phyloP scores from a whole-genome alignment of 2,329 filamentous ascomycete genomes.

The Alternaria brassicicola region DNA sequence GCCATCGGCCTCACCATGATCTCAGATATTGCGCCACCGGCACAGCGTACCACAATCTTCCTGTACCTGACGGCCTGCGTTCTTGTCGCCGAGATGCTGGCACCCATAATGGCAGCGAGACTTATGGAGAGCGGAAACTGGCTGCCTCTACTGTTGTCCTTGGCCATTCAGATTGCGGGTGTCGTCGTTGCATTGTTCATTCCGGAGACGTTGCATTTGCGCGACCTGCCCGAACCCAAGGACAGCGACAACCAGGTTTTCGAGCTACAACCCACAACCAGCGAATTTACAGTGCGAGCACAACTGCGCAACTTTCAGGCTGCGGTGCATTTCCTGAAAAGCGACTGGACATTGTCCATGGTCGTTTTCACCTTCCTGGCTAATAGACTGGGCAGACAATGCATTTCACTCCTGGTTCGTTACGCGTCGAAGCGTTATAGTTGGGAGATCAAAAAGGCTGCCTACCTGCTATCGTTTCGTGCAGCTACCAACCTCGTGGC shows the following conservation, averaged over 20 bases:
- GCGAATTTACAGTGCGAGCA: slow-evolving; percentile 32
- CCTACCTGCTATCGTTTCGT: slow-evolving; percentile 54
- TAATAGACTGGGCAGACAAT: slow-evolving; percentile 56
- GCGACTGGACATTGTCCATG: slow-evolving; percentile 52
- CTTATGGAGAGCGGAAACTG: slow-evolving; percentile 45
- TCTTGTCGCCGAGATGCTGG: slow-evolving; percentile 44
- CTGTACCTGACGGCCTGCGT: slow-evolving; percentile 37
- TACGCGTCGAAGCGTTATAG: slow-evolving; percentile 59
- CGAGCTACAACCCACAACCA: slow-evolving; percentile 22
- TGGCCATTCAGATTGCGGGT: slow-evolving; percentile 37
- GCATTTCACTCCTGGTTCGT: slow-evolving; percentile 56
- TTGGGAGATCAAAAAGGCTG: slow-evolving; percentile 54
- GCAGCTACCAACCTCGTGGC: slow-evolving; percentile 56
- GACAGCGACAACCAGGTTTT: slow-evolving; percentile 22
- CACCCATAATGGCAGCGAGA: slow-evolving; percentile 39
- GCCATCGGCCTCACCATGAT: slow-evolving; percentile 59
- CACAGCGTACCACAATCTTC: slow-evolving; percentile 48
- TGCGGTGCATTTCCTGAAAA: slow-evolving; percentile 49
- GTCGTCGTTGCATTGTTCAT: slow-evolving; percentile 37
- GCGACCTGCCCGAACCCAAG: slow-evolving; percentile 37
- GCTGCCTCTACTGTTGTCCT: slow-evolving; percentile 40
- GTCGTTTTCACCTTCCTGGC: slow-evolving; percentile 54
- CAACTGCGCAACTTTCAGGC: slow-evolving; percentile 46
- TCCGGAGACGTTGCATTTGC: slow-evolving; percentile 45
- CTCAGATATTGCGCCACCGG: slow-evolving; percentile 56